Conservation (phyloP, 169 alveolate genomes). For the Ichthyophthirius multifiliis region DNA sequence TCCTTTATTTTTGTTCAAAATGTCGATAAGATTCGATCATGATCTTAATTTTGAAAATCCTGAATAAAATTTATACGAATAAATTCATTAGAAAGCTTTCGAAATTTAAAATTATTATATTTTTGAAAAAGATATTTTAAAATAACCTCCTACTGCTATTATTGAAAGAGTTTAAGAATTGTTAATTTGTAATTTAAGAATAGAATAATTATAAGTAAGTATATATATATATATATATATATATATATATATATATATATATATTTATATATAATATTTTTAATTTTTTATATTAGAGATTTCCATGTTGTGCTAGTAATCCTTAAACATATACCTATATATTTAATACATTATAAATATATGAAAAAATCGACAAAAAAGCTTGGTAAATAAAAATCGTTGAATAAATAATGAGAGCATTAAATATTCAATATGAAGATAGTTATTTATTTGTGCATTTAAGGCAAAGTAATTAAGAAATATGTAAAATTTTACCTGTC, state of each 20-base stretch:
- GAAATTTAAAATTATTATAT: neutral
- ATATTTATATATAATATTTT: no score
- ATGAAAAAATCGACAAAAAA: neutral
- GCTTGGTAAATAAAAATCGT: neutral
- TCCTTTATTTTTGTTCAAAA: neutral
- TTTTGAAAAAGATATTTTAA: neutral
- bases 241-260: no score
- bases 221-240: no score
- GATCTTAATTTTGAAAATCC: neutral
- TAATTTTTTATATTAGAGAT: no score
- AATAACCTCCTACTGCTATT: neutral
- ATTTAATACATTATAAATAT: neutral
- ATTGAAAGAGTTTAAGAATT: conserved; percentile 3
- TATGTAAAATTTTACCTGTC: neutral
- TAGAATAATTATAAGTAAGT: neutral
- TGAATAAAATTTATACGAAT: neutral
- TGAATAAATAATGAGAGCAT: neutral
- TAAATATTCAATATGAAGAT: neutral
- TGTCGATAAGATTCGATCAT: conserved; percentile 3
- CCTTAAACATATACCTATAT: neutral
- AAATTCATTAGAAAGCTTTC: neutral
- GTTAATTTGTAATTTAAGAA: neutral
- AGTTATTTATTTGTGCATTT: neutral
- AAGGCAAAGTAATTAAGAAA: neutral
- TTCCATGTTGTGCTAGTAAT: neutral